Base-by-base conservation (phyloP, 345 rosid genomes). In the Gossypium stocksii region DNA sequence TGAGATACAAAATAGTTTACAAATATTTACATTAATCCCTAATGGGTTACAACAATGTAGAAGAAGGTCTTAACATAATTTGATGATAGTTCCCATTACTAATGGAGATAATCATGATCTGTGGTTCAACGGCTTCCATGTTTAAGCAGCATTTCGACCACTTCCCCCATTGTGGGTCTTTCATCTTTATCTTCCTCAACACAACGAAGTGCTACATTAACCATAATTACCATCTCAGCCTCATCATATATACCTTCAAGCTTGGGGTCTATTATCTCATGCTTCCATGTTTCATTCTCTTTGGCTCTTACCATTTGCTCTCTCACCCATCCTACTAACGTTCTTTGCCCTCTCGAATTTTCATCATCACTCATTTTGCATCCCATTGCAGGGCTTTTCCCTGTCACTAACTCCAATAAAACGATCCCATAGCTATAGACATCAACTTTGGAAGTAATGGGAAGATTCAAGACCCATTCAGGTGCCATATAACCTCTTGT, bases 381-480 rank as follows among this genome's bases (percentile, higher is more conserved):
- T 29, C 41, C 71, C 54, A 23, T 53, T 38, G 23, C 23, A 8
- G 70, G 83, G 4, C 29, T 64, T 17, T 17, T 41, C 19, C 81
- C 80, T 0, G 82, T 78, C 34, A 82, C 65, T 56, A 85, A 70
- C 73, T 83, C 83, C 72, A 85, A 41, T 11, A 85, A 20, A 3
- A 85, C 83, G 2, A 82, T 73, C 12, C 84, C 88, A 34, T 76
- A 85, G 68, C 86, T 83, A 1, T 85, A 85, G 13, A 85, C 83
- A 58, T 85, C 88, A 1, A 78, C 88, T 62, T 85, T 85, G 11
- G 82, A 77, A 12, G 88, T 83, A 58, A 83, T 76, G 14, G 80
- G 77, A 9, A 17, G 56, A 38, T 76, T 76, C 27, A 57, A 70
- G 4, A 75, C 72, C 82, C 82, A 82, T 60, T 82, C 80, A 0